A percentile compares a stretch with the other conserved stretches of the same genome.
Evolutionary conservation across 2,329 filamentous ascomycete genomes (phyloP).

Genomic region (Fusarium neocosmosporiellum): DNA sequence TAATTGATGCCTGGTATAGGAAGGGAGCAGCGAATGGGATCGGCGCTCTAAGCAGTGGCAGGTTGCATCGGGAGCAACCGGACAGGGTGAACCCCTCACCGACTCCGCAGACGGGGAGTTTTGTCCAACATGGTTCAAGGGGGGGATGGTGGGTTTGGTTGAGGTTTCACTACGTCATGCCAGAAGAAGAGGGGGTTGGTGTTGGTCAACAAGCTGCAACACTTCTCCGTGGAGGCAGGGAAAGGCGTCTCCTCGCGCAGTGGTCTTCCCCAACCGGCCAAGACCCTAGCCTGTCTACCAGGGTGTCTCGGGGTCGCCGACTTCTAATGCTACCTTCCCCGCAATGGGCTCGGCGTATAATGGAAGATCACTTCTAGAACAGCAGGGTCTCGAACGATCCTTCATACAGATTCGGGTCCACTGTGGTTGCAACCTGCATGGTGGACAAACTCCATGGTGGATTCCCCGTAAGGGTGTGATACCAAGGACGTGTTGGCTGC

Average conservation of each 20-base stretch:
- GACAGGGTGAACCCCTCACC: background rate
- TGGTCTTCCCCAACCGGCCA: background rate
- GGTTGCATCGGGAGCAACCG: background rate
- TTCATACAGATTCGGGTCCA: background rate
- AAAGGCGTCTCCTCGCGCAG: background rate
- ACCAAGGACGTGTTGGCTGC: background rate
- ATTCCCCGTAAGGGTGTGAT: slow-evolving; percentile 3
- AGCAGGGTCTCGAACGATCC: background rate
- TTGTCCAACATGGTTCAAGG: background rate
- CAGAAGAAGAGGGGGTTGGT: background rate
- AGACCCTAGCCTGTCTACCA: too few species aligned
- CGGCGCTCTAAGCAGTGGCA: background rate
- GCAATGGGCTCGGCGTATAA: background rate
- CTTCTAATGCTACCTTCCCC: background rate
- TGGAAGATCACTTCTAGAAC: background rate
- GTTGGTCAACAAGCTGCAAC: background rate
- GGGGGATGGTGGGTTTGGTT: background rate
- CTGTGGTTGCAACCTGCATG: background rate
- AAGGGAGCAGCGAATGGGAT: background rate
- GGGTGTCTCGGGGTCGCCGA: slow-evolving; percentile 9
- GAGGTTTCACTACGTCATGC: background rate
- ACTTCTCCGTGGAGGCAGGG: background rate
- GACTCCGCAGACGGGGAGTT: background rate
- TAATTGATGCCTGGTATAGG: background rate
- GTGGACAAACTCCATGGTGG: background rate